These are phyloP conservation scores for Penicillium sp. DNA, from an alignment of 2,329 filamentous ascomycete genomes.

Conservation along the genomic window DNA sequence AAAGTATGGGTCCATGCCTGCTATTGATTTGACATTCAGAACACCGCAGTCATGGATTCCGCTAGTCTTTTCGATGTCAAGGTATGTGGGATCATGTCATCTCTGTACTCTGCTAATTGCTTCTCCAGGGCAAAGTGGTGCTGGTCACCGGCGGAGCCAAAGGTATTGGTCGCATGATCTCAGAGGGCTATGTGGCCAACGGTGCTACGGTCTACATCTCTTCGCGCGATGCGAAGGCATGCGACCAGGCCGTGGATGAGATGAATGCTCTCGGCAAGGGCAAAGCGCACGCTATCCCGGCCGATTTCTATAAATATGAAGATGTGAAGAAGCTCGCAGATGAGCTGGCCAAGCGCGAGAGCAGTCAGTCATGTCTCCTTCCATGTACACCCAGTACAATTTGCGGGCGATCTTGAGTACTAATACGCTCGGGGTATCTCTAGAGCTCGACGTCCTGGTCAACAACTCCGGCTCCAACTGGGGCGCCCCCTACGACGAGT, in stretches of 20 bases:
- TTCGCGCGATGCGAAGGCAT: constrained; percentile 56
- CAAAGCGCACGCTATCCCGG: constrained; percentile 55
- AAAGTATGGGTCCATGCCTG: constrained; percentile 11
- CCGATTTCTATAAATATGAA: constrained; percentile 57
- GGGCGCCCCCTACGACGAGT: constrained; percentile 62
- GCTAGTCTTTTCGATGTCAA: constrained; percentile 63
- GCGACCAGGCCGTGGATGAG: constrained; percentile 51
- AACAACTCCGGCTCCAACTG: constrained; percentile 61
- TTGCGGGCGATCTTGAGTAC: background rate
- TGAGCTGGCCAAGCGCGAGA: constrained; percentile 53
- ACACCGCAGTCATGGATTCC: constrained; percentile 54
- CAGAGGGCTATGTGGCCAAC: constrained; percentile 58
- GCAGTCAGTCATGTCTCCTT: constrained; percentile 61
- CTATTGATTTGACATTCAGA: background rate
- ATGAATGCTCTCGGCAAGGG: constrained; percentile 58
- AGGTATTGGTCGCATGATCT: constrained; percentile 60
- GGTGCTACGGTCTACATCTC: constrained; percentile 59
- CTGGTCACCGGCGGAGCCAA: constrained; percentile 58
- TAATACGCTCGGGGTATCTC: constrained; percentile 3
- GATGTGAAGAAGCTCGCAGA: constrained; percentile 54
- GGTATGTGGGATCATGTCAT: constrained; percentile 55
- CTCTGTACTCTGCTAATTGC: constrained; percentile 42
- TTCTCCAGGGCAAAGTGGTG: constrained; percentile 47
- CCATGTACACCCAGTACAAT: no score
- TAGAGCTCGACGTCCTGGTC: constrained; percentile 54